phyloP scores from a whole-genome alignment of 176 grass and related monocot species.

The Guadua angustifolia region DNA sequence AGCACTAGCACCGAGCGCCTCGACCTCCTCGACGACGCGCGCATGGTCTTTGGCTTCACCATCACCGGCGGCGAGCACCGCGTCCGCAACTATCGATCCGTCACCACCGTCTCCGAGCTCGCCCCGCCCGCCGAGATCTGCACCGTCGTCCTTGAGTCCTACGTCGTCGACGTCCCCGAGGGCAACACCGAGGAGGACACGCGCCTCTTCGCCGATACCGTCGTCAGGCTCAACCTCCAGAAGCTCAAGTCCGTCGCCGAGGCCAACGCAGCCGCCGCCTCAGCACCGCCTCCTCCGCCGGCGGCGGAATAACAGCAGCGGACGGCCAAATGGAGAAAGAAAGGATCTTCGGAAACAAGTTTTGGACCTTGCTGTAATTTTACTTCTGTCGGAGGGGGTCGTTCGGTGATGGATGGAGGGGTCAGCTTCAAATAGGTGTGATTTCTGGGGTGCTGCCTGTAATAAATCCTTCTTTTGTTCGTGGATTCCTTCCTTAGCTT shows the following conservation, averaged over 20 bases:
- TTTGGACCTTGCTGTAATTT: conserved; percentile 44
- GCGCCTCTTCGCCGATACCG: conserved; percentile 93
- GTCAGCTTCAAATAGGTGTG: conserved; percentile 42
- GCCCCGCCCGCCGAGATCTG: conserved; percentile 56
- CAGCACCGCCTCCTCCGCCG: conserved; percentile 12
- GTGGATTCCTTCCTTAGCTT: conserved; percentile 42
- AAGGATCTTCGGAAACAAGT: background rate
- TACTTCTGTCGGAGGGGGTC: conserved; percentile 29
- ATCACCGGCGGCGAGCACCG: conserved; percentile 96
- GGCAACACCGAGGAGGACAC: conserved; percentile 95
- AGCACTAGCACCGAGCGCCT: conserved; percentile 96
- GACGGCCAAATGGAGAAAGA: background rate
- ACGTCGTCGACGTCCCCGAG: conserved; percentile 85
- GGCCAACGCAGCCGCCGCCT: conserved; percentile 44
- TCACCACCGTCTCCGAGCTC: conserved; percentile 84
- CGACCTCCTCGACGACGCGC: conserved; percentile 79
- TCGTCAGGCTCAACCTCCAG: conserved; percentile 97
- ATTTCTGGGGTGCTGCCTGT: conserved; percentile 51
- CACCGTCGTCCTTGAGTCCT: conserved; percentile 93
- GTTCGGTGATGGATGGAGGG: conserved; percentile 36
- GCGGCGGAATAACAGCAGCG: conserved; percentile 31
- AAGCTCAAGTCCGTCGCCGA: conserved; percentile 93
- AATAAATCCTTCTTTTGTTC: conserved; percentile 42
- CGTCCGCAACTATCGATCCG: conserved; percentile 77
- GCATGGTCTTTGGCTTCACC: conserved; percentile 69